Evolutionary conservation across 75 land plant species (phyloP).

Genomic region (Larix kaempferi): DNA sequence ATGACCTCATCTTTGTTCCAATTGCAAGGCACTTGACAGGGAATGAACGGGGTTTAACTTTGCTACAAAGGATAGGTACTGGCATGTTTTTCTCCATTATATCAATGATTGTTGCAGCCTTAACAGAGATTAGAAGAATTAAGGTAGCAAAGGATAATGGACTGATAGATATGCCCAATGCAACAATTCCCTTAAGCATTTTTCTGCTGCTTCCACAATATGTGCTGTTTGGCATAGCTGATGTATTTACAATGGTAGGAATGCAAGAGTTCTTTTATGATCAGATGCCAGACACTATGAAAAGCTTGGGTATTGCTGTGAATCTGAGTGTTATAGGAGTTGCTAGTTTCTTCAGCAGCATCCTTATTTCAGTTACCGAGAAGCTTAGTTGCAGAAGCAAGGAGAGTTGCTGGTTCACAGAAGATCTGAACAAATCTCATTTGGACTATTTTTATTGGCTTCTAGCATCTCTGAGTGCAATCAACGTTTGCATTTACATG

Average conservation of each 20-base stretch:
- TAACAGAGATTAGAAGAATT: constrained; percentile 50
- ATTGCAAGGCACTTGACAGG: constrained; percentile 30
- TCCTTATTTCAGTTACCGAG: constrained; percentile 50
- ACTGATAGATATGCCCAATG: constrained; percentile 6
- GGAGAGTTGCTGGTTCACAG: constrained; percentile 56
- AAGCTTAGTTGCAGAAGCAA: constrained; percentile 22
- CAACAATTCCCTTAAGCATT: constrained; percentile 49
- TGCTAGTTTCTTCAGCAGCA: constrained; percentile 72
- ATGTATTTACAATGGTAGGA: constrained; percentile 88
- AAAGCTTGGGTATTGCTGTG: constrained; percentile 76
- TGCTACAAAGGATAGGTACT: constrained; percentile 81
- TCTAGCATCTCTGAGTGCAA: constrained; percentile 27
- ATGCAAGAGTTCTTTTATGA: constrained; percentile 89
- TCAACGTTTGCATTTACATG: constrained; percentile 26
- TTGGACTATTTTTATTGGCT: constrained; percentile 51
- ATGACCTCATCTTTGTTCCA: constrained; percentile 72
- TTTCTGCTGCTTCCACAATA: constrained; percentile 91
- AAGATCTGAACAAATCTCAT: constrained; percentile 45
- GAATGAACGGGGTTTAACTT: constrained; percentile 55
- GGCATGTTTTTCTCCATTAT: constrained; percentile 72
- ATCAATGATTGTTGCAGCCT: constrained; percentile 78
- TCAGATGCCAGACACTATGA: constrained; percentile 79
- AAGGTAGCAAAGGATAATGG: constrained; percentile 16
- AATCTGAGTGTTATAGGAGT: constrained; percentile 76
- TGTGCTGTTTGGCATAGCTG: constrained; percentile 75